Conservation (phyloP, 2,329 filamentous ascomycete species). For the Cladosporium halotolerans region DNA sequence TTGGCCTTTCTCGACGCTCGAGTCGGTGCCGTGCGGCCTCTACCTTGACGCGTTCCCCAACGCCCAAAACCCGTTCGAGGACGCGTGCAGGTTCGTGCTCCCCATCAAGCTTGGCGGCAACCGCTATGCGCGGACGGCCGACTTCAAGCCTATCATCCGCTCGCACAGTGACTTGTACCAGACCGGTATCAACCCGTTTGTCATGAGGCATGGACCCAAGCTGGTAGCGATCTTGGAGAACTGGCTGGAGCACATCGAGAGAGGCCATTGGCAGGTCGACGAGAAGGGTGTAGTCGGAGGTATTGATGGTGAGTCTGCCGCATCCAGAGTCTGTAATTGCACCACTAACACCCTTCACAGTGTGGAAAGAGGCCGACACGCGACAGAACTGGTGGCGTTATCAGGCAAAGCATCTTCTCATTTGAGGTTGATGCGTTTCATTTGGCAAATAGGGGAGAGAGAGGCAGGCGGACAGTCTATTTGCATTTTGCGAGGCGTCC, state of each 20-base stretch:
- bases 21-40: slow-evolving; percentile 29
- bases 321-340: too few relatives aligned
- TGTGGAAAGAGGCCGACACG: slow-evolving; percentile 29
- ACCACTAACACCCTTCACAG: background rate
- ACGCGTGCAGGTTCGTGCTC: slow-evolving; percentile 28
- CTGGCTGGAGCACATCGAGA: slow-evolving; percentile 28
- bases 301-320: slow-evolving; percentile 17
- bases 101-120: slow-evolving; percentile 27
- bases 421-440: slow-evolving; percentile 7
- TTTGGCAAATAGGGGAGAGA: too few relatives aligned
- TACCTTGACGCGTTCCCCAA: slow-evolving; percentile 31
- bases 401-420: slow-evolving; percentile 23
- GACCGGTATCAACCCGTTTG: slow-evolving; percentile 29
- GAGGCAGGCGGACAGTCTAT: too few relatives aligned
- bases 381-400: slow-evolving; percentile 30
- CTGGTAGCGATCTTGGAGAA: slow-evolving; percentile 28
- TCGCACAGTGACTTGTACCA: slow-evolving; percentile 30
- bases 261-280: slow-evolving; percentile 29
- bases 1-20: slow-evolving; percentile 28
- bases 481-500: too few relatives aligned
- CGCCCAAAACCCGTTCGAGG: slow-evolving; percentile 30
- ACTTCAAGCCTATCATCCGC: slow-evolving; percentile 24
- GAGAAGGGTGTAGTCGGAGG: slow-evolving; percentile 27
- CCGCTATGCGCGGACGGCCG: slow-evolving; percentile 26
- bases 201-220: slow-evolving; percentile 29